Evolutionary conservation across 176 grass and related monocot species (phyloP), one percentile per base, ranked within the genome.

Genomic region (Dactylis glomerata): DNA sequence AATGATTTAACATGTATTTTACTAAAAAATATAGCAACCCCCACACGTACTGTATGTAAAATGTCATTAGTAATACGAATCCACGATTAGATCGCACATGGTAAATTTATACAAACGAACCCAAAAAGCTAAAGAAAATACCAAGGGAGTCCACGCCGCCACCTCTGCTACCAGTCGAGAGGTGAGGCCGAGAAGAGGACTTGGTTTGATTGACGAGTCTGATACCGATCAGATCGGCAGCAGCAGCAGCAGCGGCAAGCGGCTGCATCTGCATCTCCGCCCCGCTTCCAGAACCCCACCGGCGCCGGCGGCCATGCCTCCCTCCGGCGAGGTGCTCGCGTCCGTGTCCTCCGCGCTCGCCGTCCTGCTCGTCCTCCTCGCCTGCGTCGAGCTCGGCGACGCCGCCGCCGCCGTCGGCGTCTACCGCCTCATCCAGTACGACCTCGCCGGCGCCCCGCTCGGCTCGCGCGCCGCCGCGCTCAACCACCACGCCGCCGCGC

Each of bases 351-450:
- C 92, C n/a, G 71, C 86, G 12, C 50, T 94, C 54, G 90, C 88
- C 27, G 85, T 95, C 46, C 26, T 90, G 34, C 91, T 98, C 46
- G 74, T 99, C 73, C 86, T 99, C 55, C 83, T 96, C 73, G 91
- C 96, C 68, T 95, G 96, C 68, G 86, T 96, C 33, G 91, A 99
- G 86, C 91, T 96, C 78, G 86, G 89, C 5, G 93, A 98, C 87
- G 96, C 93, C 6, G 96, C 92, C 31, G 84, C 87, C 80, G 96
- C 96, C 81, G 91, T 99, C 41, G 86, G 91, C 57, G 96, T 99
- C 32, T 96, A 94, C 89, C 96, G 96, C 20, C 78, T 96, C 72
- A 90, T 96, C 89, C 96, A 99, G 89, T 99, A 99, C 91, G 96
- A 99, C 92, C 91, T 99, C 51, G 86, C 91, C 13, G 89, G 87